These are phyloP conservation scores for Pythium scleroteichum DNA, from an alignment of 352 stramenopile genomes.

Conservation along the genomic window DNA sequence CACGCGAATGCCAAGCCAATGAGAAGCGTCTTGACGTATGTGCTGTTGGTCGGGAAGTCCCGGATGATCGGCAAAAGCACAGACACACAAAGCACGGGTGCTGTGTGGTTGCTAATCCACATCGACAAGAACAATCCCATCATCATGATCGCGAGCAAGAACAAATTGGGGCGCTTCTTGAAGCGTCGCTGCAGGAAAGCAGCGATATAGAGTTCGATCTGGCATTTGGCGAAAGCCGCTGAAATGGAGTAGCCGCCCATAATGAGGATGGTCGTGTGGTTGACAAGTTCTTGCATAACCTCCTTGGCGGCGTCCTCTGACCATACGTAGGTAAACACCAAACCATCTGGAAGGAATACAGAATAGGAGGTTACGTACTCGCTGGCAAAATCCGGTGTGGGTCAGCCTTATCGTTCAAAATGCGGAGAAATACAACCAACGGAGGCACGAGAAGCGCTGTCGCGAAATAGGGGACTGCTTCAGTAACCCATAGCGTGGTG, in stretches of 20 bases:
- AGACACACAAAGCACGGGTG: slow-evolving; percentile 90
- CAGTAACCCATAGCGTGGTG: slow-evolving; percentile 89
- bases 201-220: slow-evolving; percentile 92
- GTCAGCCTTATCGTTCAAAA: slow-evolving; percentile 86
- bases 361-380: slow-evolving; percentile 42
- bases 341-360: neutral
- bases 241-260: slow-evolving; percentile 92
- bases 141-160: slow-evolving; percentile 92
- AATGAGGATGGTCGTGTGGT: slow-evolving; percentile 93
- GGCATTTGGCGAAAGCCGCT: slow-evolving; percentile 89
- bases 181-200: slow-evolving; percentile 87
- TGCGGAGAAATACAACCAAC: slow-evolving; percentile 87
- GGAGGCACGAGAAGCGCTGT: slow-evolving; percentile 88
- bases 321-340: neutral
- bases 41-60: slow-evolving; percentile 82
- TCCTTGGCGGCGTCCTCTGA: slow-evolving; percentile 83
- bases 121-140: slow-evolving; percentile 93
- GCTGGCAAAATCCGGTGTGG: slow-evolving; percentile 65
- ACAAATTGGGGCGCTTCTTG: slow-evolving; percentile 88
- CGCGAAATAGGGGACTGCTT: slow-evolving; percentile 91
- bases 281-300: slow-evolving; percentile 89
- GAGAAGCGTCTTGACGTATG: slow-evolving; percentile 90
- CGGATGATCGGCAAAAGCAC: slow-evolving; percentile 89
- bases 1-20: slow-evolving; percentile 93
- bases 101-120: slow-evolving; percentile 94